Evolutionary conservation across 306 rosid species (phyloP).

Genomic region (Abrus pulchellus): DNA sequence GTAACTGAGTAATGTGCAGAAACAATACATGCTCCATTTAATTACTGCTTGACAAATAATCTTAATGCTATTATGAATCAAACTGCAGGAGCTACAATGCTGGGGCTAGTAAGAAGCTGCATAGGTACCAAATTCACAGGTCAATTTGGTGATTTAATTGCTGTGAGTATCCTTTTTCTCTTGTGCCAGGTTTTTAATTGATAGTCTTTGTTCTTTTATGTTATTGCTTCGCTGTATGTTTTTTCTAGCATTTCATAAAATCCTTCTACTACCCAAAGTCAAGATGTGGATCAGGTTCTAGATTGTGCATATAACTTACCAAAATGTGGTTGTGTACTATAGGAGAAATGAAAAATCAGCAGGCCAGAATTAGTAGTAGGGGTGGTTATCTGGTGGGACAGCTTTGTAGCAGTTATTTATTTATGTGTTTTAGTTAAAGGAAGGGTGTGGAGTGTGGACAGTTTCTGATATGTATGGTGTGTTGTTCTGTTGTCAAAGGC

Average conservation of each 20-base stretch:
- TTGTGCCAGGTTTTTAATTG: conserved; percentile 4
- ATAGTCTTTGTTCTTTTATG: conserved; percentile 21
- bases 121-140: conserved; percentile 95
- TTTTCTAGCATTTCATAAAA: conserved; percentile 37
- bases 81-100: conserved; percentile 78
- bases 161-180: conserved; percentile 72
- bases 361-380: neutral
- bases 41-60: conserved; percentile 20
- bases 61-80: conserved; percentile 44
- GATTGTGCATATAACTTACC: neutral
- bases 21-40: conserved; percentile 1
- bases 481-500: neutral
- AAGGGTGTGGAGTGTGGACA: too few species aligned
- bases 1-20: neutral
- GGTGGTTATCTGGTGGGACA: neutral
- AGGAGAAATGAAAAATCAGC: neutral
- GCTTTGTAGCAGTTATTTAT: neutral
- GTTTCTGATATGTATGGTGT: neutral
- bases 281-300: neutral
- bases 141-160: conserved; percentile 95
- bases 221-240: conserved; percentile 18
- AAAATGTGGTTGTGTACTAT: neutral
- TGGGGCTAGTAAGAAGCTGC: conserved; percentile 95
- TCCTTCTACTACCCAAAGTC: neutral
- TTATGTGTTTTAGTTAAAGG: neutral